Evolutionary conservation across 148 eudicot species (phyloP), one percentile per base, ranked within the genome.

Genomic region (Suaeda aralocaspica): DNA sequence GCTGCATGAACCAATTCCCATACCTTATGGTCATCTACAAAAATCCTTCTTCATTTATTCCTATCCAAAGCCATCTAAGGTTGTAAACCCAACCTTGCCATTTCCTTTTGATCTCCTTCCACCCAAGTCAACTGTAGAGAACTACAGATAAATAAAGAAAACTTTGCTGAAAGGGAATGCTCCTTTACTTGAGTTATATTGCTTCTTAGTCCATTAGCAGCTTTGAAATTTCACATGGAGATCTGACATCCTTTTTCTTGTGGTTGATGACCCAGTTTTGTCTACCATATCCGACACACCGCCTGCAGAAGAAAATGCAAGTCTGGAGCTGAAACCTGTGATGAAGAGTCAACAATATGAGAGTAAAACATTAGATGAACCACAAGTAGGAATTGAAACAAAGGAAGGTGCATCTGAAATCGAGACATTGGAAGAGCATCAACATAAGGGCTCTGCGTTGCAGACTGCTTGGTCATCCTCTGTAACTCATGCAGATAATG

Each of bases 391-490:
- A 9, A 26, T 26, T 16, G 72, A 77, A 53, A 66, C 72, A 76
- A 72, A 31, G 41, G 70, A 53, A 57, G 52, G 49, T 9, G 34
- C 74, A 26, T 52, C 82, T 63, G 86, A 84, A 59, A 77, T 77
- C 48, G 78, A 78, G 66, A 60, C 77, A 33, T 62, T 65, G 36
- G 79, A 73, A 67, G 64, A 59, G 52, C 46, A 77, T 14, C 65
- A 82, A 59, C 74, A 70, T 30, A 79, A 41, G 81, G 51, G 49
- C 66, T 64, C 77, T 51, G 72, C 82, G 50, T 67, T 76, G 12
- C 78, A 78, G 42, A 79, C 77, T 58, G 80, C 76, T 13, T 74
- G 76, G 82, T 75, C 84, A 41, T 82, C 86, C 56, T 70, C 86
- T 1, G 31, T 79, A 46, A 59, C 87, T 18, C 72, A 79, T 55